Evolutionary conservation across 495 filamentous ascomycete genomes (phyloP), one percentile per base, ranked within the genome.

Genomic region (Penicillium arizonense): DNA sequence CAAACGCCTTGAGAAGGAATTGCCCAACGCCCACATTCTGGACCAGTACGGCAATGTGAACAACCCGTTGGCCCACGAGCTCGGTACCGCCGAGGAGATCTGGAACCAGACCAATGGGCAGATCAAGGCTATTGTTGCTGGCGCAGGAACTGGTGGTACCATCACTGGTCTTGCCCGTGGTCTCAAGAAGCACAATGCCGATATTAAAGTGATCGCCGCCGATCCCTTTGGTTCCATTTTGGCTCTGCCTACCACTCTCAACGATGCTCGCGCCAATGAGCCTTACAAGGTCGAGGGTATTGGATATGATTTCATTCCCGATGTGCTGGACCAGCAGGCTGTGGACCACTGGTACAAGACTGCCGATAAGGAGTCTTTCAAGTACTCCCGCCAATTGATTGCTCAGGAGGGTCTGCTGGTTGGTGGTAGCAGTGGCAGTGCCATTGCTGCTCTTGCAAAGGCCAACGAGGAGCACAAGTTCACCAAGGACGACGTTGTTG

Each of bases 261-360:
- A 99, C 59, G 79, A 87, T 41, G 83, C 87, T 51, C 80, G 87
- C 56, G 82, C 78, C 30, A 90, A 96, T 64, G 86, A 88, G 57
- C 77, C 88, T 5, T 99, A 99, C 67, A 97, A 97, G 74, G 94
- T 99, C 0, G 94, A 99, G 74, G 94, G 94, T 18, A 97, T 99
- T 63, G 94, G 94, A 20, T 99, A 99, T 64, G 94, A 99, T 64
- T 99, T 99, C 64, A 88, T 97, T 47, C 94, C 94, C 5, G 87
- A 96, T 34, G 94, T 99, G 1, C 80, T 99, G 21, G 87, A 96
- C 59, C 89, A 86, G 55, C 66, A 84, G 8, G 66, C 79, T 20
- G 88, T 99, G n/a, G 86, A 96, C 66, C 86, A 86, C 58, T 99
- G 94, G 94, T 96, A 96, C 71, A 99, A 99, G 79, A 97, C 94